Conservation (phyloP, 179 eudicot genomes). For the Actinidia chinensis region DNA sequence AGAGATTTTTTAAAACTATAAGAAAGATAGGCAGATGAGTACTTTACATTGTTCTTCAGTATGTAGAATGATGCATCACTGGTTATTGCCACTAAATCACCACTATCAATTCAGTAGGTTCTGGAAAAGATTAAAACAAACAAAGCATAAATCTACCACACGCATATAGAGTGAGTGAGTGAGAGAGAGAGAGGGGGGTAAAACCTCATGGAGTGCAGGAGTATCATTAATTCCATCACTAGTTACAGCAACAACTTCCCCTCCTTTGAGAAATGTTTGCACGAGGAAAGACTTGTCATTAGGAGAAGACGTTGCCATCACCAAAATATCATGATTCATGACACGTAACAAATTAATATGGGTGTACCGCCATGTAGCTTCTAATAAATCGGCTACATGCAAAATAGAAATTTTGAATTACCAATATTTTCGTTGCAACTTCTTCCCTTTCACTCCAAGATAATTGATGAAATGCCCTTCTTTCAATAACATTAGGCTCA, state of each 20-base stretch:
- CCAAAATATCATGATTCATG: constrained; percentile 40
- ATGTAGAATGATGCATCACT: constrained; percentile 95
- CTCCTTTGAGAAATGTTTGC: constrained; percentile 73
- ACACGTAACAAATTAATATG: constrained; percentile 6
- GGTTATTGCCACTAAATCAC: constrained; percentile 93
- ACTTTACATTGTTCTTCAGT: constrained; percentile 82
- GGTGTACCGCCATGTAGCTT: neutral
- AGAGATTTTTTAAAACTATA: neutral
- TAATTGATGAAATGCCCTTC: constrained; percentile 64
- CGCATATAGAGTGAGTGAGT: neutral
- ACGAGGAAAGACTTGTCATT: constrained; percentile 86
- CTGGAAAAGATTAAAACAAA: constrained; percentile 37
- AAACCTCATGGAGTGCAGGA: constrained; percentile 97
- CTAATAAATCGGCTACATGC: no score
- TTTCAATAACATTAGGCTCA: constrained; percentile 72
- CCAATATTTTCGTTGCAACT: constrained; percentile 60
- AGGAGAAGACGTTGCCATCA: constrained; percentile 98
- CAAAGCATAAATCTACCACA: no score
- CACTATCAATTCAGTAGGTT: constrained; percentile 98
- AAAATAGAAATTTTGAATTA: constrained; percentile 21
- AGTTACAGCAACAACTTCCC: constrained; percentile 93
- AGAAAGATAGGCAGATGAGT: neutral
- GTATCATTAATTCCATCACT: constrained; percentile 99
- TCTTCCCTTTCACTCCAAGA: constrained; percentile 69
- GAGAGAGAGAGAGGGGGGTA: neutral